Evolutionary conservation across 768 basidiomycete genomes (phyloP).

Genomic region (Saitozyma sp.): DNA sequence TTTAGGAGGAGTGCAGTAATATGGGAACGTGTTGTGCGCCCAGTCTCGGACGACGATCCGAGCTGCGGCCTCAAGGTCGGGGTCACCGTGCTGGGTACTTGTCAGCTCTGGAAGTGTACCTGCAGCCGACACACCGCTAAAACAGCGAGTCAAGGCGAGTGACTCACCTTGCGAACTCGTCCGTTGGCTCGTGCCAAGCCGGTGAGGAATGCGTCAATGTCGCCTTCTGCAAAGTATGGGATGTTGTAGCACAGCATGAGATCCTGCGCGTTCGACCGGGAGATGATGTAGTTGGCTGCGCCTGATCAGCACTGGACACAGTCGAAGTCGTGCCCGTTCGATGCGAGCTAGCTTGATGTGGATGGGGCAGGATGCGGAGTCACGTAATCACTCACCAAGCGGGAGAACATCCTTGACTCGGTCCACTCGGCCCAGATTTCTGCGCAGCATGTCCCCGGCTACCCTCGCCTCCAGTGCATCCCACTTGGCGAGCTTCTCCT

Average conservation of each 20-base stretch:
- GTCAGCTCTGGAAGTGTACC: conserved; percentile 13
- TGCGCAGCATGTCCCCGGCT: conserved; percentile 71
- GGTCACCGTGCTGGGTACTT: conserved; percentile 63
- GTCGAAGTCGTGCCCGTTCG: no score
- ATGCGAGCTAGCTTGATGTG: no score
- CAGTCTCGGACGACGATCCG: conserved; percentile 82
- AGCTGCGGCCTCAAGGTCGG: conserved; percentile 72
- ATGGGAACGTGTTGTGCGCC: conserved; percentile 70
- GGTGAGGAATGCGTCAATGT: conserved; percentile 70
- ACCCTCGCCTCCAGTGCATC: conserved; percentile 47
- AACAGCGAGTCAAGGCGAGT: conserved; percentile 12
- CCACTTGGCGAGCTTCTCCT: conserved; percentile 41
- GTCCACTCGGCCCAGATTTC: conserved; percentile 79
- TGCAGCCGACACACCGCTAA: background rate
- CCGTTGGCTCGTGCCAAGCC: conserved; percentile 73
- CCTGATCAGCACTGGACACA: no score
- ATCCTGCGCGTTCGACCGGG: conserved; percentile 71
- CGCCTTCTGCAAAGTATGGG: conserved; percentile 71
- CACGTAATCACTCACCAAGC: conserved; percentile 59
- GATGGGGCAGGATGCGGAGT: background rate
- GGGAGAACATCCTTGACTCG: conserved; percentile 75
- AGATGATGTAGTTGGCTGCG: conserved; percentile 68
- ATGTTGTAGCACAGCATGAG: conserved; percentile 85
- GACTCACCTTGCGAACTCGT: conserved; percentile 72
- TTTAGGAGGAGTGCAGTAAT: conserved; percentile 65